These are phyloP conservation scores for Acanthamoeba culbertsoni DNA, from an alignment of 208 protist genomes.

Conservation along the genomic window DNA sequence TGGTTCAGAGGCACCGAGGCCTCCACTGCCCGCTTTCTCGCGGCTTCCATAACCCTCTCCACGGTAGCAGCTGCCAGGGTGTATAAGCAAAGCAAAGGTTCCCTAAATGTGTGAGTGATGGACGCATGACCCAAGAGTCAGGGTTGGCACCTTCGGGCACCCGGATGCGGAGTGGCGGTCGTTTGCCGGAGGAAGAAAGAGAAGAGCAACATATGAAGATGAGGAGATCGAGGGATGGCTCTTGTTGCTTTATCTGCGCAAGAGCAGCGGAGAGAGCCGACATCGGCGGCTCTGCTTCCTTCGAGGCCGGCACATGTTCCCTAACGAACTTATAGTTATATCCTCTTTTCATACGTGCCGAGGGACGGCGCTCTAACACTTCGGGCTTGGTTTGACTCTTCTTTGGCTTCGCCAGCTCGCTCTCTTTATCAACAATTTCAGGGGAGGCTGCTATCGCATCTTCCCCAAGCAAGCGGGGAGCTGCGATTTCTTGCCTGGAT, in stretches of 20 bases:
- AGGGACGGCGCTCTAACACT: no score
- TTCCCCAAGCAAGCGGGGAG: no score
- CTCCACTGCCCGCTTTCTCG: neutral
- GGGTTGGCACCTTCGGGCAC: neutral
- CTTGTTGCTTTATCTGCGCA: no score
- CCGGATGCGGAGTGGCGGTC: neutral
- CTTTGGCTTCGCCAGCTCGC: no score
- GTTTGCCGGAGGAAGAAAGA: neutral
- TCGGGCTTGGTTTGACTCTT: neutral
- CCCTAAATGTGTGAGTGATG: neutral
- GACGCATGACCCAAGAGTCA: neutral
- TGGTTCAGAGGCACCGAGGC: neutral
- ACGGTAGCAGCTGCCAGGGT: neutral
- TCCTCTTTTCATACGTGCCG: no score
- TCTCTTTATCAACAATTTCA: no score
- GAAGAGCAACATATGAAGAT: neutral
- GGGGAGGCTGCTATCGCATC: no score
- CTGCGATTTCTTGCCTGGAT: no score
- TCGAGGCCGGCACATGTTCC: no score
- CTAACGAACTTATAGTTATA: no score
- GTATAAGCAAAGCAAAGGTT: neutral
- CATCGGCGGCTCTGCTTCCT: no score
- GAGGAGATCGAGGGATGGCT: neutral
- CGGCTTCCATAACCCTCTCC: neutral
- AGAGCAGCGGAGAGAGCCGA: no score